Percentiles rank a stretch among this genome's conserved stretches.
phyloP scores from a whole-genome alignment of 2,329 filamentous ascomycete species.

The Aureobasidium mangrovei region DNA sequence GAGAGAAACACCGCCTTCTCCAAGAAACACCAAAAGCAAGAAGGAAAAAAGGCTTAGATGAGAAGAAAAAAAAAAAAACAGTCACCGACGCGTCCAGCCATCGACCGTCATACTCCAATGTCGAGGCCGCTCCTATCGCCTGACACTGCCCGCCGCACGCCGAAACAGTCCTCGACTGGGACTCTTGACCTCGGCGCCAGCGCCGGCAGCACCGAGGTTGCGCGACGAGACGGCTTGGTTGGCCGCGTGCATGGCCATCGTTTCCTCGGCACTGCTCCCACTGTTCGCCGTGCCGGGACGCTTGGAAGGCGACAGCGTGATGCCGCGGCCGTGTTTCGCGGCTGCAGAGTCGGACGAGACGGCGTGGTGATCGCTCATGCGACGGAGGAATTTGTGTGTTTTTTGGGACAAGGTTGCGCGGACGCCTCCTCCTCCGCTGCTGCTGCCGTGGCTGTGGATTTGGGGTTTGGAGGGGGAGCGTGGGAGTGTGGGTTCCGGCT shows the following conservation, averaged over 20 bases:
- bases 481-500: neutral
- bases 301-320: neutral
- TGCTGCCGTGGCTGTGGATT: neutral
- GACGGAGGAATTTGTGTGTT: conserved; percentile 26
- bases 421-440: neutral
- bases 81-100: too few relatives aligned
- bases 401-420: conserved; percentile 18
- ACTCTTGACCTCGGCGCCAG: neutral
- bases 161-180: neutral
- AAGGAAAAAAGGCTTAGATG: too few relatives aligned
- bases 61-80: too few relatives aligned
- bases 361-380: conserved; percentile 21
- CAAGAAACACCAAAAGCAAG: too few relatives aligned
- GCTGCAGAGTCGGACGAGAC: neutral
- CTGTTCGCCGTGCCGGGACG: neutral
- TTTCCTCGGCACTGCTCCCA: neutral
- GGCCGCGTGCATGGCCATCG: conserved; percentile 1
- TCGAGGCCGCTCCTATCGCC: conserved; percentile 3
- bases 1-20: too few relatives aligned
- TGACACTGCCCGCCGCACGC: conserved; percentile 2
- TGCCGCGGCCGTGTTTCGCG: neutral
- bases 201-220: neutral
- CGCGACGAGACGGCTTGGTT: neutral
- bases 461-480: neutral
- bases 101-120: neutral